phyloP scores from a whole-genome alignment of 495 filamentous ascomycete species.

The Lichenothelia convexa region DNA sequence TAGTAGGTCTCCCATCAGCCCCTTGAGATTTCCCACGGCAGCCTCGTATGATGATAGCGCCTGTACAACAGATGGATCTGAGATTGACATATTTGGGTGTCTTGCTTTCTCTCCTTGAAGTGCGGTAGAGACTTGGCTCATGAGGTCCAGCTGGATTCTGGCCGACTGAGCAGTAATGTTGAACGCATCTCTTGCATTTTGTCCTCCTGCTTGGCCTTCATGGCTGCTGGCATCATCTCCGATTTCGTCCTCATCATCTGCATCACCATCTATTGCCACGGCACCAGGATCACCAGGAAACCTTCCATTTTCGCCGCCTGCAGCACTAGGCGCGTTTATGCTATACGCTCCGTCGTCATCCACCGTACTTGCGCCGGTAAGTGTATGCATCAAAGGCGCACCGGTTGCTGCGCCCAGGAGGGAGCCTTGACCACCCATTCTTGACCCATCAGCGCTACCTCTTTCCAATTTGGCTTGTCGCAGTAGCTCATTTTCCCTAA shows the following conservation, averaged over 20 bases:
- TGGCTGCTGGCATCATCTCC: slow-evolving; percentile 66
- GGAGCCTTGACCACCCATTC: slow-evolving; percentile 7
- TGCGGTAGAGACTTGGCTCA: slow-evolving; percentile 67
- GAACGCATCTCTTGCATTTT: slow-evolving; percentile 76
- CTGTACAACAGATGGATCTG: slow-evolving; percentile 55
- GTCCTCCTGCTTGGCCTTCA: slow-evolving; percentile 46
- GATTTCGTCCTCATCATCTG: slow-evolving; percentile 65
- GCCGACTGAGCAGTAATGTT: slow-evolving; percentile 92
- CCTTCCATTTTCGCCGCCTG: slow-evolving; percentile 31
- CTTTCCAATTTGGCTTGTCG: slow-evolving; percentile 55
- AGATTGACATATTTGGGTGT: slow-evolving; percentile 49
- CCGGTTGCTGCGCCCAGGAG: slow-evolving; percentile 16
- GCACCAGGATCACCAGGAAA: slow-evolving; percentile 26
- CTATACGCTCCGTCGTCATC: slow-evolving; percentile 36
- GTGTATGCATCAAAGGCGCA: slow-evolving; percentile 29
- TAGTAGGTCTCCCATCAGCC: slow-evolving; percentile 68
- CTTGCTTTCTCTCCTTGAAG: slow-evolving; percentile 52
- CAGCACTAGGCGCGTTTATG: slow-evolving; percentile 38
- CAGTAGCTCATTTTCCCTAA: slow-evolving; percentile 54
- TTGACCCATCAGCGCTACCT: slow-evolving; percentile 23
- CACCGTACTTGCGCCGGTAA: slow-evolving; percentile 21
- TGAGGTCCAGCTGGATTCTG: slow-evolving; percentile 74
- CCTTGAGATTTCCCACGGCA: slow-evolving; percentile 73
- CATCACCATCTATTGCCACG: slow-evolving; percentile 31
- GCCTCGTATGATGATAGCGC: slow-evolving; percentile 77